phyloP scores from a whole-genome alignment of 129 eudicot species.

The Centaurea solstitialis region DNA sequence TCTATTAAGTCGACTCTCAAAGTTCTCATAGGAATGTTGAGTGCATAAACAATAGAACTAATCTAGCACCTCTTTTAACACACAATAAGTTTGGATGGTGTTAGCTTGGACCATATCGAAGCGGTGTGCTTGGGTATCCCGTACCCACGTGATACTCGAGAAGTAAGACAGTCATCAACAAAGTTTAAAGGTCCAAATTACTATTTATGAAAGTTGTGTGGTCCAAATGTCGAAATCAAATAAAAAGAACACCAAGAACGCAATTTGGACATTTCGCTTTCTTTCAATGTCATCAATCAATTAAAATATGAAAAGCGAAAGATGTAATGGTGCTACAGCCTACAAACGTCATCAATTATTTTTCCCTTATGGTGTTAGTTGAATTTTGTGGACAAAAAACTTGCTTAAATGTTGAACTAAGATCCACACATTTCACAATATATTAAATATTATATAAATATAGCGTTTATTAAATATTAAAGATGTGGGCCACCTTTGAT shows the following conservation, averaged over 20 bases:
- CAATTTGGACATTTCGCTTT: not conserved
- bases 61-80: no score
- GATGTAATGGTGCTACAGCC: not conserved
- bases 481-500: no score
- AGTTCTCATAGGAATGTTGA: no score
- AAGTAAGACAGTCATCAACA: not conserved
- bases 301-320: not conserved
- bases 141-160: not conserved
- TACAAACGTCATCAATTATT: not conserved
- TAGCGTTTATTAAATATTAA: not conserved
- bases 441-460: not conserved
- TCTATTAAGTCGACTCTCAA: no score
- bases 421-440: not conserved
- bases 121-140: no score
- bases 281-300: not conserved
- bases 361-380: slow-evolving; percentile 4
- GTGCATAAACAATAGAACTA: no score
- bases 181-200: not conserved
- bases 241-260: not conserved
- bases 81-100: not conserved
- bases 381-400: slow-evolving; percentile 26
- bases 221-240: not conserved
- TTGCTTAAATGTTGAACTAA: not conserved
- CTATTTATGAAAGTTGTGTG: not conserved
- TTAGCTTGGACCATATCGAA: no score